A percentile compares a stretch with the other conserved stretches of the same genome.
phyloP scores from a whole-genome alignment of 768 basidiomycete species.

The Candolleomyces eurysporus region DNA sequence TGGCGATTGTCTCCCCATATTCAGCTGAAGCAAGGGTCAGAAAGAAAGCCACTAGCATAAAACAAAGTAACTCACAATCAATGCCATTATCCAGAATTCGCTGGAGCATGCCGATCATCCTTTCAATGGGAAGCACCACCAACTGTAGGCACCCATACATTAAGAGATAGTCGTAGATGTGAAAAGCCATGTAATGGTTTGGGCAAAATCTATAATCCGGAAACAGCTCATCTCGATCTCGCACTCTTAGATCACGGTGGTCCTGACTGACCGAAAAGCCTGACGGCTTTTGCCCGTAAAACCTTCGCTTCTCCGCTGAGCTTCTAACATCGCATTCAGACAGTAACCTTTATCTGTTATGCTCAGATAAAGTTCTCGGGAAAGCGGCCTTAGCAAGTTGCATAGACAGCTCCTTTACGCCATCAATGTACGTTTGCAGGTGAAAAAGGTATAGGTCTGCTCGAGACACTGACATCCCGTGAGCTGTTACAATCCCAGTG shows the following conservation, averaged over 20 bases:
- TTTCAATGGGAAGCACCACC: constrained; percentile 35
- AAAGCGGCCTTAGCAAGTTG: too few relatives aligned
- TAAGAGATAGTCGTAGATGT: constrained; percentile 29
- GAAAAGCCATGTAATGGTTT: constrained; percentile 40
- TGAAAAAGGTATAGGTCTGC: constrained; percentile 13
- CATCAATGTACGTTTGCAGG: constrained; percentile 26
- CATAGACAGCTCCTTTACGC: constrained; percentile 18
- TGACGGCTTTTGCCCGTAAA: too few relatives aligned
- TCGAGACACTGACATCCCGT: constrained; percentile 6
- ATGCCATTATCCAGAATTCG: constrained; percentile 15
- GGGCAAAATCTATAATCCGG: constrained; percentile 24
- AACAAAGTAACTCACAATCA: constrained; percentile 8
- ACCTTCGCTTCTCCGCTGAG: too few relatives aligned
- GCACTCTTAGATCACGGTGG: too few relatives aligned
- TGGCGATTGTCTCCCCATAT: background rate
- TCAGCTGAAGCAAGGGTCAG: background rate
- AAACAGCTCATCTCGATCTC: too few relatives aligned
- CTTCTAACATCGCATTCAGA: too few relatives aligned
- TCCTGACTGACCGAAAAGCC: too few relatives aligned
- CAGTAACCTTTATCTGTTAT: too few relatives aligned
- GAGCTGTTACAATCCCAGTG: constrained; percentile 20
- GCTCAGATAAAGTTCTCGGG: too few relatives aligned
- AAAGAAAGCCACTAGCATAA: background rate
- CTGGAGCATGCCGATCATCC: constrained; percentile 26
- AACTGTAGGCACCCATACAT: constrained; percentile 31